Conservation (phyloP, 169 alveolate genomes). For the Hepatocystis sp. region DNA sequence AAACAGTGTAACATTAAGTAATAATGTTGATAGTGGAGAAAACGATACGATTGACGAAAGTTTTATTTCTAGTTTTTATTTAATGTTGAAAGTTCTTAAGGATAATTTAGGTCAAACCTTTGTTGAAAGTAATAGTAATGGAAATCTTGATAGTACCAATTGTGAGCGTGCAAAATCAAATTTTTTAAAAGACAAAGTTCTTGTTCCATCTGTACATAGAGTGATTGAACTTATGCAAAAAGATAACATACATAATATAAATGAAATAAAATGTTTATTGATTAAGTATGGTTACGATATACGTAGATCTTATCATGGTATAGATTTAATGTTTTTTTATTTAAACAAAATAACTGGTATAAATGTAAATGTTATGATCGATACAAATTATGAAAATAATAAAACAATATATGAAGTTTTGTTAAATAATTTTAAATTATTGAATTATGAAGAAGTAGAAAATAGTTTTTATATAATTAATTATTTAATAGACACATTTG, state of each 20-base stretch:
- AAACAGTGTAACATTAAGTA: no score
- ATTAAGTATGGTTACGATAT: slow-evolving; percentile 48
- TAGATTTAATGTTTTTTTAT: slow-evolving; percentile 49
- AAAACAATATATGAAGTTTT: slow-evolving; percentile 43
- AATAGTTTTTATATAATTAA: slow-evolving; percentile 27
- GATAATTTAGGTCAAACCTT: slow-evolving; percentile 14
- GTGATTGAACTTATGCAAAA: slow-evolving; percentile 47
- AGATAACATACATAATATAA: slow-evolving; percentile 43
- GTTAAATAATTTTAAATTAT: slow-evolving; percentile 13
- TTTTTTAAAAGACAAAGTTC: not conserved
- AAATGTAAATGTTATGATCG: slow-evolving; percentile 41
- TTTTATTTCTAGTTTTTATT: slow-evolving; percentile 42
- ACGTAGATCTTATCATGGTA: slow-evolving; percentile 47
- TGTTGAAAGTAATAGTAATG: not conserved
- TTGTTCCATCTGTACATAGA: slow-evolving; percentile 8
- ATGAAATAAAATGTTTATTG: slow-evolving; percentile 39
- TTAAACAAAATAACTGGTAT: slow-evolving; percentile 49
- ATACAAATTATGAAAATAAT: slow-evolving; percentile 20
- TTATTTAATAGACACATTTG: slow-evolving; percentile 35
- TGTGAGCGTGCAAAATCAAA: not conserved
- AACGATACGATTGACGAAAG: slow-evolving; percentile 15
- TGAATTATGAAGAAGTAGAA: slow-evolving; percentile 14
- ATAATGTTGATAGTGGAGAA: slow-evolving; percentile 17
- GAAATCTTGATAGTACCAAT: not conserved
- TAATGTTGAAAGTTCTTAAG: slow-evolving; percentile 23